Base-by-base conservation (phyloP, 2,329 filamentous ascomycete genomes). In the Colletotrichum costaricense region DNA sequence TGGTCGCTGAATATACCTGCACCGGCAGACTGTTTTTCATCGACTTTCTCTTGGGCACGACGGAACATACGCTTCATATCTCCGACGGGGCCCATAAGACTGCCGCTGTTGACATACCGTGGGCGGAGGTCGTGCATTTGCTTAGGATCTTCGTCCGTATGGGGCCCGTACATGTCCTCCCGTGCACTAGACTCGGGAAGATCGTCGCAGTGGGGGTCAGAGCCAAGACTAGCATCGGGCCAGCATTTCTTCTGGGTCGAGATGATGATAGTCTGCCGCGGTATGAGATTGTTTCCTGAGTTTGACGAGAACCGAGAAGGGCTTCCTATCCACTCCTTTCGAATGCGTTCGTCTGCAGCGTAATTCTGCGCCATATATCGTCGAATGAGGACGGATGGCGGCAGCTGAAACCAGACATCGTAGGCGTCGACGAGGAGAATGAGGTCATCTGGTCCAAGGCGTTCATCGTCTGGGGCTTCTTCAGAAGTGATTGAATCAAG, bases 391-490 rank as follows among this genome's bases (percentile, higher is more conserved):
- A 82, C 78, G 8, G 80, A 79, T 0, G 82, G 81, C 0, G 82
- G 82, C 3, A 84, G 78, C 63, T 84, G 82, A 60, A 84, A 84
- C 82, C 82, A 84, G 52, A 82, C 74, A 55, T 84, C 81, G 73
- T 84, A 81, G 0, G 82, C 80, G 46, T 84, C 82, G 3, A 84
- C 78, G 28, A 84, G 73, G 0, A 84, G 73, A 1, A 80, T 81
- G 1, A 84, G 73, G 66, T 83, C 81, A 22, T 83, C 78, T 14
- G 57, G 30, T 3, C 70, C 62, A 4, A 75, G 66, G 16, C 73
- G 66, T 42, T 73, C 73, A 49, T 73, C 73, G 12, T 60, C 19
- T 16, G 73, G 63, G 6, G 66, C 55, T 5, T 12, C 38, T 63
- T 69, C 66, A 11, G 66, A 73, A 12, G 66, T 69, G 52, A 75